Conservation (phyloP, 2,329 filamentous ascomycete genomes). For the Microcera coccophila region DNA sequence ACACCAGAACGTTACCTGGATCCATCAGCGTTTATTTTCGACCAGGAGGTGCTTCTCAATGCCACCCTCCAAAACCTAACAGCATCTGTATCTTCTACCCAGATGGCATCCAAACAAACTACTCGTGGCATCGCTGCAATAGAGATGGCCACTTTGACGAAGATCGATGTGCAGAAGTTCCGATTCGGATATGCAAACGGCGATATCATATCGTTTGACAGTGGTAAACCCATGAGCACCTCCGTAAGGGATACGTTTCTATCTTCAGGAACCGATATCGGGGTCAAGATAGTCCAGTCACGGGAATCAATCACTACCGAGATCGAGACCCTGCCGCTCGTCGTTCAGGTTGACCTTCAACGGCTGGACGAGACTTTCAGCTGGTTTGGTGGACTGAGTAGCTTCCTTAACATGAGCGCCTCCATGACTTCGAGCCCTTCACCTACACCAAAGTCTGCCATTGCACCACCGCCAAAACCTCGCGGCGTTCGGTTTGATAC, state of each 20-base stretch:
- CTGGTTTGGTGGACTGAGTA: conserved; percentile 88
- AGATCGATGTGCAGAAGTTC: conserved; percentile 53
- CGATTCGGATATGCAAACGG: conserved; percentile 60
- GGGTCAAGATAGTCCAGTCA: conserved; percentile 48
- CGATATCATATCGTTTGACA: conserved; percentile 61
- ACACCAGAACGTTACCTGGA: conserved; percentile 45
- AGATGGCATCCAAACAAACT: conserved; percentile 10
- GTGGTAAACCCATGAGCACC: conserved; percentile 52
- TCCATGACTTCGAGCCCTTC: conserved; percentile 76
- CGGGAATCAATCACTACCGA: conserved; percentile 51
- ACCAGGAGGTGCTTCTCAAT: conserved; percentile 51
- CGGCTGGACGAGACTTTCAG: conserved; percentile 80
- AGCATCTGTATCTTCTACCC: conserved; percentile 23
- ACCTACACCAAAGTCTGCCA: conserved; percentile 35
- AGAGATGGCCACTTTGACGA: conserved; percentile 30
- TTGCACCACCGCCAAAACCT: conserved; percentile 42
- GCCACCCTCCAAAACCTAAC: conserved; percentile 45
- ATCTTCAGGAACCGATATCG: conserved; percentile 55
- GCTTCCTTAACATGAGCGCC: conserved; percentile 80
- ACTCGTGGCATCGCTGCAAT: conserved; percentile 19
- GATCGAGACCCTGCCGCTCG: conserved; percentile 71
- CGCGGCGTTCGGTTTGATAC: conserved; percentile 58
- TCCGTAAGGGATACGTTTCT: conserved; percentile 58
- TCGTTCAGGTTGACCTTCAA: conserved; percentile 72
- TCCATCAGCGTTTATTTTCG: conserved; percentile 37